Evolutionary conservation across 2,329 filamentous ascomycete genomes (phyloP).

Genomic region (Salinomyces thailandicus): DNA sequence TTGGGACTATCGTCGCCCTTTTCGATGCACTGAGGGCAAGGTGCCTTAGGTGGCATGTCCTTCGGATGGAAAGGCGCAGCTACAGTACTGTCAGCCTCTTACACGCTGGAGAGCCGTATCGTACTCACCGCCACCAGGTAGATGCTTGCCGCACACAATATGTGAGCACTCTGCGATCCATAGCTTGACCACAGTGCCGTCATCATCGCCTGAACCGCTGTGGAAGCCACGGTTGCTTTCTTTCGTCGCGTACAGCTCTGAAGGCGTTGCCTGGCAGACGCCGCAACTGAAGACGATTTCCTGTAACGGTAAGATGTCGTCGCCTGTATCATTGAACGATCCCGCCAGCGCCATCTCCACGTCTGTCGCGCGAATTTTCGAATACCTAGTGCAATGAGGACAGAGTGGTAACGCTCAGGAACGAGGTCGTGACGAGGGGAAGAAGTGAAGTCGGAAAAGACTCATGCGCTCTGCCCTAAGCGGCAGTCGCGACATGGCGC

Average conservation of each 20-base stretch:
- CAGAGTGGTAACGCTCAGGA: background rate
- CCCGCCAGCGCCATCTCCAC: background rate
- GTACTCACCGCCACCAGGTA: conserved; percentile 39
- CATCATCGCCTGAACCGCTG: conserved; percentile 18
- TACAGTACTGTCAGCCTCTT: conserved; percentile 13
- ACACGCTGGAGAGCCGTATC: background rate
- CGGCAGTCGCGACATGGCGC: conserved; percentile 5
- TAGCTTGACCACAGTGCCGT: conserved; percentile 33
- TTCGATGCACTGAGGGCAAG: conserved; percentile 37
- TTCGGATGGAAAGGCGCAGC: conserved; percentile 37
- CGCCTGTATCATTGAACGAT: background rate
- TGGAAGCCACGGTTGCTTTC: conserved; percentile 28
- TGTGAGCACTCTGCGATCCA: conserved; percentile 42
- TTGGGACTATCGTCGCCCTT: conserved; percentile 26
- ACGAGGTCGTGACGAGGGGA: background rate
- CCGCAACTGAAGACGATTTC: conserved; percentile 41
- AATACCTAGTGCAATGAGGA: background rate
- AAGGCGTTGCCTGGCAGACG: conserved; percentile 36
- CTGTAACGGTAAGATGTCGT: conserved; percentile 26
- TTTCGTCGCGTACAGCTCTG: conserved; percentile 34
- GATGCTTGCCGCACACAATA: conserved; percentile 38
- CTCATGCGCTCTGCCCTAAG: background rate
- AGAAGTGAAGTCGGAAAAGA: background rate
- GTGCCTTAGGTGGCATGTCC: conserved; percentile 30
- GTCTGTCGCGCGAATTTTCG: too few relatives aligned